These are phyloP conservation scores for Kockovaella imperatae DNA, from an alignment of 768 basidiomycete genomes.

Conservation along the genomic window DNA sequence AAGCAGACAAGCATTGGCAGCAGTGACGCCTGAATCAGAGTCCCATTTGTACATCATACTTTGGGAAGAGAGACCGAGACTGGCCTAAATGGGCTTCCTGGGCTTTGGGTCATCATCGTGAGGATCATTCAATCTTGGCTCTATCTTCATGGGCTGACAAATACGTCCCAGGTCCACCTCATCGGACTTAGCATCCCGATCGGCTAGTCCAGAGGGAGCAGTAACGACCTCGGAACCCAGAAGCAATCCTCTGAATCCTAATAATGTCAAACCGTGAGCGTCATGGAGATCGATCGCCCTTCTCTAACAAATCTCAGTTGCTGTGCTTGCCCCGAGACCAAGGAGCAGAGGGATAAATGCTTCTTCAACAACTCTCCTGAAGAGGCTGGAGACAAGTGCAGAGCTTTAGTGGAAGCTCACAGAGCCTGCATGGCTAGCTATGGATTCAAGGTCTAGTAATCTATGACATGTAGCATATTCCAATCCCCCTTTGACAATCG, in stretches of 20 bases:
- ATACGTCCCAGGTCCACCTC: background rate
- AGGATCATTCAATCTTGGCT: background rate
- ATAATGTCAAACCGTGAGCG: conserved; percentile 89
- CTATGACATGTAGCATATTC: background rate
- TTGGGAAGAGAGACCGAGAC: too few species aligned
- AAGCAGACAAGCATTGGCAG: too few species aligned
- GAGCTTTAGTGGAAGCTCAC: conserved; percentile 67
- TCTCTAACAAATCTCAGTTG: conserved; percentile 55
- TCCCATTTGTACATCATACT: too few species aligned
- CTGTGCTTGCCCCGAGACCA: conserved; percentile 91
- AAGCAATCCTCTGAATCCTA: conserved; percentile 76
- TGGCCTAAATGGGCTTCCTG: too few species aligned
- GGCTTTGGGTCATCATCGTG: conserved; percentile 11
- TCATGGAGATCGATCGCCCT: background rate
- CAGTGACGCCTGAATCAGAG: too few species aligned
- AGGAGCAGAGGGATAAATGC: conserved; percentile 85
- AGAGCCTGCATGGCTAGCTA: conserved; percentile 82
- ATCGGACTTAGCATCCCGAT: conserved; percentile 12
- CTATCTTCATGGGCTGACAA: too few species aligned
- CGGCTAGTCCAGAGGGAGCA: conserved; percentile 14
- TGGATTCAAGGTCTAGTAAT: conserved; percentile 70
- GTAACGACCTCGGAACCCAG: conserved; percentile 19
- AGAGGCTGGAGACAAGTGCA: conserved; percentile 72
- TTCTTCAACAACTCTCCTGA: conserved; percentile 60
- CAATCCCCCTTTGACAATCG: background rate